Percentiles rank a stretch among this genome's conserved stretches.
These are phyloP conservation scores for Coemansia sp. DNA, from an alignment of 192 early-diverging fungal genomes.

Conservation along the genomic window DNA sequence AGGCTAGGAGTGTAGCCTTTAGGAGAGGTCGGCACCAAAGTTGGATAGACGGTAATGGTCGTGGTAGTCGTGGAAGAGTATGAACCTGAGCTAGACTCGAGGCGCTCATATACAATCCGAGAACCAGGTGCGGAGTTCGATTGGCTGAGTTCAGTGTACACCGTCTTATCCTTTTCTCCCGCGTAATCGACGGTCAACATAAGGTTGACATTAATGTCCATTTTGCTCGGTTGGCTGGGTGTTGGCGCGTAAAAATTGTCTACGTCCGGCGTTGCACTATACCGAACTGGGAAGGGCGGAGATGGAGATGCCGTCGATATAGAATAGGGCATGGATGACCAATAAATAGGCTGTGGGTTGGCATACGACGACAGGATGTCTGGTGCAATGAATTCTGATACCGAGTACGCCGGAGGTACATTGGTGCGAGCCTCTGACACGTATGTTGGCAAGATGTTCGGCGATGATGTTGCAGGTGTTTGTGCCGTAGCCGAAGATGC, in stretches of 20 bases:
- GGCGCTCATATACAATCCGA: neutral
- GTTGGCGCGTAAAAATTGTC: neutral
- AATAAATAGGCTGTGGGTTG: neutral
- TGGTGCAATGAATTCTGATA: neutral
- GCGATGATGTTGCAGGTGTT: neutral
- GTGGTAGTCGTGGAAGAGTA: slow-evolving; percentile 10
- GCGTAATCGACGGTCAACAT: neutral
- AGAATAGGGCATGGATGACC: neutral
- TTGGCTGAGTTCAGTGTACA: neutral
- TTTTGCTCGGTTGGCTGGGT: neutral
- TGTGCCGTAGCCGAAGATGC: neutral
- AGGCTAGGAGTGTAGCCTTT: neutral
- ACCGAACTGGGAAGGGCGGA: neutral
- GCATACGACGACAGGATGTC: neutral
- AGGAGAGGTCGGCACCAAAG: neutral
- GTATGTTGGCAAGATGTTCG: neutral
- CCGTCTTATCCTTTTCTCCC: neutral
- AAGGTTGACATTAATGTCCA: neutral
- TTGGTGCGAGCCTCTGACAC: neutral
- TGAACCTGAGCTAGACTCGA: neutral
- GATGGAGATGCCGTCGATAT: neutral
- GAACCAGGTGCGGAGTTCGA: neutral
- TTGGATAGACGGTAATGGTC: slow-evolving; percentile 1
- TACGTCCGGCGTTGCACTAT: neutral
- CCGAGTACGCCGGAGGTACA: neutral